Evolutionary conservation across 2,329 filamentous ascomycete genomes (phyloP).

Genomic region (Trichoderma aggressivum): DNA sequence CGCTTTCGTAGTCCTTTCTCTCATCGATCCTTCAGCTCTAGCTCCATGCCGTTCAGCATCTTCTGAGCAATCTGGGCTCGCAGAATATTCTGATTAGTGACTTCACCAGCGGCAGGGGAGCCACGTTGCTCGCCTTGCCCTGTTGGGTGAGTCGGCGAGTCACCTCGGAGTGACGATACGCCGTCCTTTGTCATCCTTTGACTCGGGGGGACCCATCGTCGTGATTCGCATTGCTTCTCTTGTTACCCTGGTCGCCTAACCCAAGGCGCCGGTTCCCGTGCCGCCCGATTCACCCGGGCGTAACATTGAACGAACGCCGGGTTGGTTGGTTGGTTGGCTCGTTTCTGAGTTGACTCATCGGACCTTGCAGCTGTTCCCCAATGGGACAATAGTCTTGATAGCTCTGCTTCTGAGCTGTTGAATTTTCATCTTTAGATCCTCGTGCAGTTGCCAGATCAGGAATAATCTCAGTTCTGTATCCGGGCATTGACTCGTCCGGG

Average conservation of each 20-base stretch:
- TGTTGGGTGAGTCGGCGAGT: not conserved
- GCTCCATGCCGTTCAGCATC: not conserved
- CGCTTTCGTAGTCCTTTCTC: not conserved
- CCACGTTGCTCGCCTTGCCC: not conserved
- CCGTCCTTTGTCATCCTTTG: conserved; percentile 6
- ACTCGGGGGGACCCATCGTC: not conserved
- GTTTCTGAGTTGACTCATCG: not conserved
- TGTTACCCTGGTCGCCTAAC: not conserved
- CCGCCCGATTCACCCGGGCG: not conserved
- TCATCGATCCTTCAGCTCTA: not conserved
- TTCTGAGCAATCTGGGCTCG: not conserved
- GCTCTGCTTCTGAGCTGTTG: not conserved
- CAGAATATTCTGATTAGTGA: not conserved
- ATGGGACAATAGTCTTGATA: not conserved
- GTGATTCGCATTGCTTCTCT: not conserved
- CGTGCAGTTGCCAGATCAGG: not conserved
- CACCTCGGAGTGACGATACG: conserved; percentile 9
- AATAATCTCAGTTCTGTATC: not conserved
- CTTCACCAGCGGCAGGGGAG: not conserved
- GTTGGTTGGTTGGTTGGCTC: not conserved
- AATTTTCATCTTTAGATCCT: not conserved
- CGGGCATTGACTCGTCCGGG: not conserved
- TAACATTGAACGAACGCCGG: not conserved
- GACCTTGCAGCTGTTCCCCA: not conserved
- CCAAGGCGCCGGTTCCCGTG: not conserved